Conservation (phyloP, 257 asterid genomes). For the Perilla frutescens region DNA sequence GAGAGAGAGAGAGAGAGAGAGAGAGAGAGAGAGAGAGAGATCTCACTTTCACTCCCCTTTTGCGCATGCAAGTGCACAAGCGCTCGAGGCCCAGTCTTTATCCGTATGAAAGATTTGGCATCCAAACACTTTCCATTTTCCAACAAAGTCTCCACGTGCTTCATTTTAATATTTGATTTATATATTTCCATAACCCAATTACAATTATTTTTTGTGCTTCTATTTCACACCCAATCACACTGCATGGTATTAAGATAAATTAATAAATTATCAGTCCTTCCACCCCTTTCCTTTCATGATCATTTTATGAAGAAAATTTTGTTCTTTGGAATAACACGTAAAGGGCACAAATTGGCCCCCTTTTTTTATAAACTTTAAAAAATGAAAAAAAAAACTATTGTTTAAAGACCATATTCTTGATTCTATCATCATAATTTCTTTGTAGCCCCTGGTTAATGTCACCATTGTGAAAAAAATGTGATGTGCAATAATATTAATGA, state of each 20-base stretch:
- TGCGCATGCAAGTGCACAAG: slow-evolving; percentile 43
- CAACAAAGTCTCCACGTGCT: slow-evolving; percentile 30
- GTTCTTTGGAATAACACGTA: too few species aligned
- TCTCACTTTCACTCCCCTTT: slow-evolving; percentile 21
- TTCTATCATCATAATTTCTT: too few species aligned
- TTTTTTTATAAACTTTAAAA: too few species aligned
- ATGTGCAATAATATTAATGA: too few species aligned
- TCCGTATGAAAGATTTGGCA: slow-evolving; percentile 44
- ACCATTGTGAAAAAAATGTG: too few species aligned
- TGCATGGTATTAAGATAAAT: background rate
- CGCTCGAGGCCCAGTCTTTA: slow-evolving; percentile 20
- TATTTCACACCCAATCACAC: background rate
- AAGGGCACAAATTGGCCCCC: too few species aligned
- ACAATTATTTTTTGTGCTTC: background rate
- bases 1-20: background rate
- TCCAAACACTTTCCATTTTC: slow-evolving; percentile 34
- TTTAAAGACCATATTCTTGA: too few species aligned
- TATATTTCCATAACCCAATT: background rate
- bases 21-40: background rate
- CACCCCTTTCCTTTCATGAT: background rate
- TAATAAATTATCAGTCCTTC: background rate
- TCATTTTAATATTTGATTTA: background rate
- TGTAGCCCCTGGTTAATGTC: too few species aligned
- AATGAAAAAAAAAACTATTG: too few species aligned
- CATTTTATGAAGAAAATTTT: too few species aligned